A percentile compares a stretch with the other conserved stretches of the same genome.
Conservation (phyloP, 306 rosid species). For the Lathyrus aphaca region DNA sequence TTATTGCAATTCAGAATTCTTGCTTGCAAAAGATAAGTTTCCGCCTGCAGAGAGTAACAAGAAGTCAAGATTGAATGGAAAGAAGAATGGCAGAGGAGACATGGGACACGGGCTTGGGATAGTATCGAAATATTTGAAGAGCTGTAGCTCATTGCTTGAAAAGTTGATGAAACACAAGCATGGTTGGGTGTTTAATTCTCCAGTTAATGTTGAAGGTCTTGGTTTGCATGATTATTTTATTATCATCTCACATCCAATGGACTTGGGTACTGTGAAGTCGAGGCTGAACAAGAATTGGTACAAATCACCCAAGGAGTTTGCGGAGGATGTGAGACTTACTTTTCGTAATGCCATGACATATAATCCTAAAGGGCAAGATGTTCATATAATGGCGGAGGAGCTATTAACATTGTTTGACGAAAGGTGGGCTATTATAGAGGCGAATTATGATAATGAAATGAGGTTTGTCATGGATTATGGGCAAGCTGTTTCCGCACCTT, state of each 20-base stretch:
- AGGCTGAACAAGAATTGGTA: conserved; percentile 89
- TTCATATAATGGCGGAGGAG: conserved; percentile 92
- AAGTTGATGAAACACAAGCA: conserved; percentile 92
- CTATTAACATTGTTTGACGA: conserved; percentile 72
- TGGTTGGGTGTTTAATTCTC: conserved; percentile 90
- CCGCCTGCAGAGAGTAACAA: conserved; percentile 89
- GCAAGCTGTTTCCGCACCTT: conserved; percentile 54
- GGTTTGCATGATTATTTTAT: conserved; percentile 87
- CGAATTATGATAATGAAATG: conserved; percentile 75
- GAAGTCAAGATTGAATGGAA: conserved; percentile 69
- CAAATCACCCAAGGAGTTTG: conserved; percentile 92
- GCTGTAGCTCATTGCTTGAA: conserved; percentile 89
- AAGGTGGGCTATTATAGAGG: conserved; percentile 88
- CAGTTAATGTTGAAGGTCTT: conserved; percentile 75
- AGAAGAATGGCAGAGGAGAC: conserved; percentile 75
- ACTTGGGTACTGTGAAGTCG: conserved; percentile 79
- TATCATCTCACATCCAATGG: conserved; percentile 89
- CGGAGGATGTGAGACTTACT: conserved; percentile 97
- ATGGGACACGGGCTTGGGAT: conserved; percentile 53
- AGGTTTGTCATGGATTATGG: conserved; percentile 65
- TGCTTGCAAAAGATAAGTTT: conserved; percentile 89
- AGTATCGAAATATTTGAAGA: conserved; percentile 77
- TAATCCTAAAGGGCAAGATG: conserved; percentile 92
- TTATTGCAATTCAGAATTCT: conserved; percentile 81
- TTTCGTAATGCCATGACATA: conserved; percentile 89